These are phyloP conservation scores for Xylaria hypoxylon DNA, from an alignment of 2,329 filamentous ascomycete genomes.

Conservation along the genomic window DNA sequence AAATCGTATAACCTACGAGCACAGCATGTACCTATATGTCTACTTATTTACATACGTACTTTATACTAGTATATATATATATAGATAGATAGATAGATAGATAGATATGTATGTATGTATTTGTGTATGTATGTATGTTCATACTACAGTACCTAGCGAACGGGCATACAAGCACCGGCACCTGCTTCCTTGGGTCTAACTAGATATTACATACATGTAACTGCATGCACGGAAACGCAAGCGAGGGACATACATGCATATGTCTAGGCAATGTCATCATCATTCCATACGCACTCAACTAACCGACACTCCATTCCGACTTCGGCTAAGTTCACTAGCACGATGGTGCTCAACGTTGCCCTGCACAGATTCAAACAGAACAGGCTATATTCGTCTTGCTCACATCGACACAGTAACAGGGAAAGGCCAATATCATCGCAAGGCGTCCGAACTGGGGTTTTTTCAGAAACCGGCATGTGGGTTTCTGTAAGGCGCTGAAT, in stretches of 20 bases:
- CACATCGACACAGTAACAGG: not conserved
- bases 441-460: slow-evolving; percentile 12
- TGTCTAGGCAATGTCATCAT: not conserved
- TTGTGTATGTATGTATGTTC: slow-evolving; percentile 8
- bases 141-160: too few species aligned
- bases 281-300: too few species aligned
- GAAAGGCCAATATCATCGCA: slow-evolving; percentile 17
- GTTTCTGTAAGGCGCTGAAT: slow-evolving; percentile 32
- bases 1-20: slow-evolving; percentile 28
- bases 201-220: slow-evolving; percentile 26
- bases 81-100: too few species aligned
- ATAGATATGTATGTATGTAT: too few species aligned
- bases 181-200: slow-evolving; percentile 20
- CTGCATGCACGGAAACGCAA: slow-evolving; percentile 18
- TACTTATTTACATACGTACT: slow-evolving; percentile 3
- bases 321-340: slow-evolving; percentile 13
- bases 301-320: not conserved
- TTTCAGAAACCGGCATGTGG: slow-evolving; percentile 26
- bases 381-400: slow-evolving; percentile 27
- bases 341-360: not conserved
- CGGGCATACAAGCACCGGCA: not conserved
- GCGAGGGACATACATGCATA: slow-evolving; percentile 11
- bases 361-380: not conserved
- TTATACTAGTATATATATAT: slow-evolving; percentile 24
- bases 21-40: slow-evolving; percentile 7